Percentiles rank a stretch among this genome's conserved stretches.
Conservation (phyloP, 1,284 basidiomycete genomes). For the Xanthoconium separans region DNA sequence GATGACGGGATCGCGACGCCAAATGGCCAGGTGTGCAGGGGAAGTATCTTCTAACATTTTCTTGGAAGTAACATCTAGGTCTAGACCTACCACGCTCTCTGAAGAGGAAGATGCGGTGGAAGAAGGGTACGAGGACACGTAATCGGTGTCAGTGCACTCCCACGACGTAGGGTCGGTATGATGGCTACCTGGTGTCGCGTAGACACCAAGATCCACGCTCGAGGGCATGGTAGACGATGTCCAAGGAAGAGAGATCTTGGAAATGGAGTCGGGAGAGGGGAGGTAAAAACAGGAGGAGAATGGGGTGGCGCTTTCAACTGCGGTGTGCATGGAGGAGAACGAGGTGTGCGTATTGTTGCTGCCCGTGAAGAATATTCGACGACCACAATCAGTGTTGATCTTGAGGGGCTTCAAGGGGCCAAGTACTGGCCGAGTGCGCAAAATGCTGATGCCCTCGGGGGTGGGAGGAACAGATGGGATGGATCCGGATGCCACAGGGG, state of each 20-base stretch:
- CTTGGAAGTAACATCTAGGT: constrained; percentile 33
- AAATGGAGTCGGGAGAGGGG: constrained; percentile 42
- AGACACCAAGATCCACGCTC: constrained; percentile 40
- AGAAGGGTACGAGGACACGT: constrained; percentile 35
- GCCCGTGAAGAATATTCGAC: constrained; percentile 52
- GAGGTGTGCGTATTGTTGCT: constrained; percentile 51
- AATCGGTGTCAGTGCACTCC: constrained; percentile 34
- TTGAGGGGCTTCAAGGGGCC: constrained; percentile 47
- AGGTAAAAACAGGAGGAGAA: constrained; percentile 56
- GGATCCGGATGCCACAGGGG: constrained; percentile 40
- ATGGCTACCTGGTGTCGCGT: constrained; percentile 35
- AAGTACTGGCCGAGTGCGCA: constrained; percentile 34
- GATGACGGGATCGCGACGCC: constrained; percentile 30
- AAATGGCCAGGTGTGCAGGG: constrained; percentile 31
- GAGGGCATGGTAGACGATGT: constrained; percentile 39
- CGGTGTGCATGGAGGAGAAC: constrained; percentile 69
- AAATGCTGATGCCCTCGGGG: constrained; percentile 48
- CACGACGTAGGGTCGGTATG: constrained; percentile 30
- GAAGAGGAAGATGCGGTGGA: constrained; percentile 29
- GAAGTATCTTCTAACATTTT: constrained; percentile 33
- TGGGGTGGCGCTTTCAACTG: constrained; percentile 56
- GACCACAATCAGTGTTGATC: constrained; percentile 57
- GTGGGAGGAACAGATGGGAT: constrained; percentile 47
- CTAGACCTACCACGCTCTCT: constrained; percentile 35
- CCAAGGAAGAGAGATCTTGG: constrained; percentile 38